phyloP scores from a whole-genome alignment of 352 stramenopile genomes.

The Nothophytophthora sp. region DNA sequence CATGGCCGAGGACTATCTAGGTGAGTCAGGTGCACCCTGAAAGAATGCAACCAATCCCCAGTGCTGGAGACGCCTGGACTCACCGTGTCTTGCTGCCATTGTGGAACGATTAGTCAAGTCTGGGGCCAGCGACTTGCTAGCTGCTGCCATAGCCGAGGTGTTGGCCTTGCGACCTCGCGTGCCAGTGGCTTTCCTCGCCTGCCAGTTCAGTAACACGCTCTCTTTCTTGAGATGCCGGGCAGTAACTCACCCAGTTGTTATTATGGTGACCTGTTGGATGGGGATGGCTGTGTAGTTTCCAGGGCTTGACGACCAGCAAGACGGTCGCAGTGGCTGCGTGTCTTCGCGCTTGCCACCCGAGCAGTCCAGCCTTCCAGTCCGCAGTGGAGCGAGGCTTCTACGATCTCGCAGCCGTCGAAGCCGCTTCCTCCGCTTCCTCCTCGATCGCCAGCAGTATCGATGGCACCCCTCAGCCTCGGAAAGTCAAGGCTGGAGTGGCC shows the following conservation, averaged over 20 bases:
- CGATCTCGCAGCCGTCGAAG: slow-evolving; percentile 12
- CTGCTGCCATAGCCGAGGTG: slow-evolving; percentile 15
- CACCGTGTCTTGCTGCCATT: no score
- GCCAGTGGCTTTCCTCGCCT: slow-evolving; percentile 22
- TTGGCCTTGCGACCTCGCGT: slow-evolving; percentile 20
- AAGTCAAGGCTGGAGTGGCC: slow-evolving; percentile 3
- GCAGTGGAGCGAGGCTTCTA: slow-evolving; percentile 22
- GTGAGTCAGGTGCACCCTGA: neutral
- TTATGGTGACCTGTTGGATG: neutral
- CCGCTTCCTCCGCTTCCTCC: neutral
- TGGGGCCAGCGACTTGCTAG: slow-evolving; percentile 21
- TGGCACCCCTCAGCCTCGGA: neutral
- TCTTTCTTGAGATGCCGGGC: neutral
- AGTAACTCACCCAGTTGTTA: neutral
- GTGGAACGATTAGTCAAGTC: slow-evolving; percentile 31
- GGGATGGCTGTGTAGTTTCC: slow-evolving; percentile 23
- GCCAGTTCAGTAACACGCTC: slow-evolving; percentile 10
- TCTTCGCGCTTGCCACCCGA: slow-evolving; percentile 19
- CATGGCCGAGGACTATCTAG: slow-evolving; percentile 6
- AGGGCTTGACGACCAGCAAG: slow-evolving; percentile 13
- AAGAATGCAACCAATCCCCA: no score
- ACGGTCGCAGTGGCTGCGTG: slow-evolving; percentile 7
- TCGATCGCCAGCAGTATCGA: slow-evolving; percentile 5
- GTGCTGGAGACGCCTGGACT: no score
- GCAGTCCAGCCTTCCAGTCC: slow-evolving; percentile 12